Evolutionary conservation across 345 rosid genomes (phyloP), one percentile per base, ranked within the genome.

Genomic region (Aquilaria sinensis): DNA sequence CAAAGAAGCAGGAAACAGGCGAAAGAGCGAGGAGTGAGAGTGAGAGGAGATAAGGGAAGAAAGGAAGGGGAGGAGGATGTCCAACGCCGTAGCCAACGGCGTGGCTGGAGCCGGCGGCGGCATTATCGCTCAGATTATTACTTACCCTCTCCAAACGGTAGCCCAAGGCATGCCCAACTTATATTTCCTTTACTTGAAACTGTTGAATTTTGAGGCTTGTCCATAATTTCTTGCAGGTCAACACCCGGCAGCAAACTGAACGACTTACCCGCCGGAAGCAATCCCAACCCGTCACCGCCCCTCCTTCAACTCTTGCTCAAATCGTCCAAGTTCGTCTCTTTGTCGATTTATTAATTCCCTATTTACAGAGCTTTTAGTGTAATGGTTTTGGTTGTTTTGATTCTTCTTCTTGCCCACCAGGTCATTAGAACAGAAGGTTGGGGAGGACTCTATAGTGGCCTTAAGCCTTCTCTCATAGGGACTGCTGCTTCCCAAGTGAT

Each of bases 61-160:
- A 12, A n/a, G 12, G 16, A 14, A 11, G 32, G 13, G 30, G 13
- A 34, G 12, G 32, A 65, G 51, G 0, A 79, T 77, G 87, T 80
- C 87, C 15, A 85, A 79, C 73, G 92, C 92, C 51, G 56, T 85
- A 33, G 92, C 92, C 15, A 83, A 81, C 65, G 92, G 92, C 31
- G 67, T 86, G 50, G 92, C 92, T 5, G 92, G 92, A 60, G 88
- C 86, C 10, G 86, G 88, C 53, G 92, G 80, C 23, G 92, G 88
- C 57, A 80, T 86, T 62, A 78, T 83, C 60, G 92, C 92, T 58
- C 92, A 85, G 65, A 83, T 81, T 57, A 78, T 85, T 76, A 86
- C 88, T 69, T 86, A 86, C 73, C 92, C 92, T 8, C 88, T 81
- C 34, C 92, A 86, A 61, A 72, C 86, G 60, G 92, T 85, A 56